Evolutionary conservation across 495 filamentous ascomycete genomes (phyloP).

Genomic region (Usnea hakonensis): DNA sequence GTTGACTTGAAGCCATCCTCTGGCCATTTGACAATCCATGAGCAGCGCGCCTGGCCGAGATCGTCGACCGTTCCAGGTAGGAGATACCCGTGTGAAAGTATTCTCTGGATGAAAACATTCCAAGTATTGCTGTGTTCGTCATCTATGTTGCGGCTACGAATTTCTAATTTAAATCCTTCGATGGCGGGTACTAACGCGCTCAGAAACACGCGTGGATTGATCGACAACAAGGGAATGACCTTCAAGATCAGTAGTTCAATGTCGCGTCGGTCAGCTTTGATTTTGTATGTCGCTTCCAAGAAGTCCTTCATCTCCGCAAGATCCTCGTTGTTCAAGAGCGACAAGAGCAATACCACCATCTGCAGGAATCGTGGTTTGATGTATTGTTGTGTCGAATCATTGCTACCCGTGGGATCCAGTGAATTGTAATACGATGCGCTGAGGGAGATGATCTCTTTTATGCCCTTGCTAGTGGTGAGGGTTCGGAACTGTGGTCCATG

Average conservation of each 20-base stretch:
- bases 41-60: conserved; percentile 22
- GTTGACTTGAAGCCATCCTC: conserved; percentile 31
- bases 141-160: conserved; percentile 6
- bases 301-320: conserved; percentile 27
- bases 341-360: conserved; percentile 33
- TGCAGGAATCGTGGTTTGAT: conserved; percentile 33
- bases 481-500: conserved; percentile 29
- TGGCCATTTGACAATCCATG: conserved; percentile 34
- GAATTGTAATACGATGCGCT: conserved; percentile 32
- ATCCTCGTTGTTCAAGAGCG: conserved; percentile 31
- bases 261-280: conserved; percentile 26
- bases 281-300: conserved; percentile 29
- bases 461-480: conserved; percentile 33
- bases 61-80: conserved; percentile 26
- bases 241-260: conserved; percentile 31
- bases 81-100: conserved; percentile 26
- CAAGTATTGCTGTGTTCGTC: conserved; percentile 23
- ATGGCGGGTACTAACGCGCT: conserved; percentile 28
- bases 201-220: conserved; percentile 33
- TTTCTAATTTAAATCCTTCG: conserved; percentile 22
- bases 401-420: conserved; percentile 23
- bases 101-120: conserved; percentile 27
- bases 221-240: conserved; percentile 29
- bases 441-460: conserved; percentile 29
- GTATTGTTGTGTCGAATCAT: conserved; percentile 24